These are phyloP conservation scores for Solanum etuberosum DNA, from an alignment of 257 asterid genomes.

Conservation along the genomic window DNA sequence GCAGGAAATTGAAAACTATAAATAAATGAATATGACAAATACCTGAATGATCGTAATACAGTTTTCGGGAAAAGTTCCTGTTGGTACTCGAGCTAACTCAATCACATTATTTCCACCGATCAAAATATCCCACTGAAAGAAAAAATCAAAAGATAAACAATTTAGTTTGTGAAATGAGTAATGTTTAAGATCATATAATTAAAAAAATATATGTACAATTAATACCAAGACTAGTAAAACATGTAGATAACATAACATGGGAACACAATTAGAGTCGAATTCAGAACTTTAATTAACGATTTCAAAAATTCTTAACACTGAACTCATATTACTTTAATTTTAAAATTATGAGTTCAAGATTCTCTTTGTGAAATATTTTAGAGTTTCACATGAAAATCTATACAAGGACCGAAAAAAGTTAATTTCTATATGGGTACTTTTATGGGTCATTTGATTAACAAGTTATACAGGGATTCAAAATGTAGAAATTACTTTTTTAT, in stretches of 20 bases:
- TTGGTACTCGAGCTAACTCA: slow-evolving; percentile 40
- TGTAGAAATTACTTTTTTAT: neutral
- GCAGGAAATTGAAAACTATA: neutral
- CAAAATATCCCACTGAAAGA: slow-evolving; percentile 56
- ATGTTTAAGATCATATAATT: neutral
- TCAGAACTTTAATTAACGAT: neutral
- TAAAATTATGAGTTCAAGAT: neutral
- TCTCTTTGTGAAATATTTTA: neutral
- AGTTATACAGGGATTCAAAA: neutral
- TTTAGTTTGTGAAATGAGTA: neutral
- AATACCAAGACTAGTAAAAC: neutral
- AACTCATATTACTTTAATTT: neutral
- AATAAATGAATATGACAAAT: neutral
- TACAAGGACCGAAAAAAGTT: neutral
- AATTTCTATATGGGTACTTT: neutral
- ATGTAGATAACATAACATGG: neutral
- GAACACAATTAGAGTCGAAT: neutral
- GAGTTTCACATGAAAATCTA: neutral
- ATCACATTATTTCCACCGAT: slow-evolving; percentile 27
- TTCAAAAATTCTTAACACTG: neutral
- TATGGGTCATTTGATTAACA: neutral
- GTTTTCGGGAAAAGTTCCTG: slow-evolving; percentile 46
- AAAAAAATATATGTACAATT: neutral
- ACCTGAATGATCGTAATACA: slow-evolving; percentile 58
- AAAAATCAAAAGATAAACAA: neutral